Evolutionary conservation across 2,329 filamentous ascomycete genomes (phyloP).

Genomic region (Chrysosporium queenslandicum): DNA sequence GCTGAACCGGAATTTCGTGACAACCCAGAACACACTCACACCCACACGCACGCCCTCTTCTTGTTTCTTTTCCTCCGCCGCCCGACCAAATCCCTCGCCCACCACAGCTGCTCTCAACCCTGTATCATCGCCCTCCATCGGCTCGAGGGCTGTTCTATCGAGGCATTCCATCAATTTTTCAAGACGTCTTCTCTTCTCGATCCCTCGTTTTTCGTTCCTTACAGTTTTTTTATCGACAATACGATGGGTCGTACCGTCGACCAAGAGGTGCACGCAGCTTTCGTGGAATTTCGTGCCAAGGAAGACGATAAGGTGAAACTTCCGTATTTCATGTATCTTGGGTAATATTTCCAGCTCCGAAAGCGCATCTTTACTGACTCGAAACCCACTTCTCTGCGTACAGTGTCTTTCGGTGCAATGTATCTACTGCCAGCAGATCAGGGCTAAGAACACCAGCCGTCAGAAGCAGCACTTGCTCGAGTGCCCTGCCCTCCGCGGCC

Average conservation of each 20-base stretch:
- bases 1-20: constrained; percentile 12
- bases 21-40: constrained; percentile 13
- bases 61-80: constrained; percentile 8
- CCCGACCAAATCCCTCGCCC: constrained; percentile 3
- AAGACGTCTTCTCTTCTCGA: constrained; percentile 18
- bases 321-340: constrained; percentile 29
- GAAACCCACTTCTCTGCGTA: constrained; percentile 16
- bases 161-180: constrained; percentile 13
- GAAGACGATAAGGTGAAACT: constrained; percentile 40
- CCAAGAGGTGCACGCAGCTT: constrained; percentile 44
- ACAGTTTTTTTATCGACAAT: constrained; percentile 15
- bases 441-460: constrained; percentile 44
- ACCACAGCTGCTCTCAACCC: background rate
- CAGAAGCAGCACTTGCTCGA: constrained; percentile 45
- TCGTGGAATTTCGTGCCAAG: constrained; percentile 46
- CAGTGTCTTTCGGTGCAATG: constrained; percentile 45
- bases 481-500: constrained; percentile 40
- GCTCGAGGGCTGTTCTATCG: constrained; percentile 3
- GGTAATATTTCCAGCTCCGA: constrained; percentile 35
- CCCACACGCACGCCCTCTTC: constrained; percentile 4
- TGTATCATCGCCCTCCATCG: background rate
- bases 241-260: constrained; percentile 44
- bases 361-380: constrained; percentile 19
- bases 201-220: constrained; percentile 20
- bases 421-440: constrained; percentile 45